Evolutionary conservation across 2,329 filamentous ascomycete species (phyloP).

Genomic region (Calonectria ilicicola): DNA sequence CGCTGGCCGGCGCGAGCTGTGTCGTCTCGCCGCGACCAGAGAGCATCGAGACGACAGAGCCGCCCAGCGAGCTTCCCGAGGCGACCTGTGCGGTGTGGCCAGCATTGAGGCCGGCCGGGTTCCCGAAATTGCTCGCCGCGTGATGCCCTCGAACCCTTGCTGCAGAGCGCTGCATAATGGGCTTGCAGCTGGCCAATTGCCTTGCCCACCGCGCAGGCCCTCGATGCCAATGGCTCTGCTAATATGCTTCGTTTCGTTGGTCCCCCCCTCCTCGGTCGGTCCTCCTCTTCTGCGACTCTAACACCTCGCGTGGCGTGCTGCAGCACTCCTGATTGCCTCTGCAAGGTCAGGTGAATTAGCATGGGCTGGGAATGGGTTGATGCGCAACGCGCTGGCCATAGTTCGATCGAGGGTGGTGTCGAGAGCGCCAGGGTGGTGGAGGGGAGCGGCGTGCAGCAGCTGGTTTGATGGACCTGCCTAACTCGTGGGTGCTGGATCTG

Average conservation of each 20-base stretch:
- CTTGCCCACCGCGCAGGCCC: background rate
- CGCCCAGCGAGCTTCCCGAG: background rate
- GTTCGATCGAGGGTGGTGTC: background rate
- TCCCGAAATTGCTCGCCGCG: conserved; percentile 21
- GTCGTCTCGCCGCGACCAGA: background rate
- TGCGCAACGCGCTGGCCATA: background rate
- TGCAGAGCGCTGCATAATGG: conserved; percentile 17
- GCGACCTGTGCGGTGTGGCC: background rate
- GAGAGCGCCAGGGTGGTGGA: background rate
- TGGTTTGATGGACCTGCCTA: conserved; percentile 12
- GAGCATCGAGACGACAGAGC: background rate
- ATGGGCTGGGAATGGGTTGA: conserved; percentile 8
- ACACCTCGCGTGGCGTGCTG: background rate
- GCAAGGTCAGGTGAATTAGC: conserved; percentile 9
- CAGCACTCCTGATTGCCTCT: conserved; percentile 2
- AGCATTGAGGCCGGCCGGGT: background rate
- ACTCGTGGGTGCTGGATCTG: conserved; percentile 3
- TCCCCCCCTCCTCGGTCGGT: background rate
- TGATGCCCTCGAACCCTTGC: conserved; percentile 15
- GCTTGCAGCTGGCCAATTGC: conserved; percentile 29
- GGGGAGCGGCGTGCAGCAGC: background rate
- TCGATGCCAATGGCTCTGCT: conserved; percentile 11
- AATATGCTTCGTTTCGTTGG: conserved; percentile 35
- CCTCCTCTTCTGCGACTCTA: background rate
- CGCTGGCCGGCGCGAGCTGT: background rate